Base-by-base conservation (phyloP, 805 yeast species). In the Aciculoconidium aculeatum region DNA sequence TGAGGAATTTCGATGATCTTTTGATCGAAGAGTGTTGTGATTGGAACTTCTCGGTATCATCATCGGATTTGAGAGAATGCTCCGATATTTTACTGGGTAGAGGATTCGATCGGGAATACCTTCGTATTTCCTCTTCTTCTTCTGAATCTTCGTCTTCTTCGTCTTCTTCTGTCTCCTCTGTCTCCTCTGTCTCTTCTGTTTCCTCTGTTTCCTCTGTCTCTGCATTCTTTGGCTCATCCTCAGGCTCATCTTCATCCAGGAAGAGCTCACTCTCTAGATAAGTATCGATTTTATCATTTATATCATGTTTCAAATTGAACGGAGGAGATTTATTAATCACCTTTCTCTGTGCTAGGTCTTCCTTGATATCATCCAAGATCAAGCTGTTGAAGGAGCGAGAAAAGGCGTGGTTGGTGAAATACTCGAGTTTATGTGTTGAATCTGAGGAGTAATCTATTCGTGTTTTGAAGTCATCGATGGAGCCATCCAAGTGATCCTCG, bases 301-400 rank as follows among this genome's bases (percentile, higher is more conserved):
- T 31, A 36, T 49, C 56, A 15, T 52, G 51, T 31, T 61, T 60
- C 28, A 59, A 49, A 35, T 60, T 60, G 42, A 62, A 61, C 1
- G 67, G 66, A 7, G 69, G 69, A 11, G 64, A 57, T 40, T 62
- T 63, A 36, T 57, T 62, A 23, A 60, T 44, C 15, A 37, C 43
- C 30, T 49, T 49, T 33, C 42, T 44, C 10, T 16, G 16, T 14
- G 36, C 21, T 20, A 35, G 11, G 17, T 47, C 55, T 17, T 53
- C 55, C 5, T 45, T 49, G 25, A 44, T 35, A 34, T 62, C 69
- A 17, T 61, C 66, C 23, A 64, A 40, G 7, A 64, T 60, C 43
- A 64, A 52, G 28, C 63, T 54, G 42, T 62, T 64, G 52, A 64
- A 64, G 14, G 67, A 60, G 18, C 64, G 44, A 17, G 66, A 59